Base-by-base conservation (phyloP, 495 filamentous ascomycete genomes). In the Neurospora sp. region DNA sequence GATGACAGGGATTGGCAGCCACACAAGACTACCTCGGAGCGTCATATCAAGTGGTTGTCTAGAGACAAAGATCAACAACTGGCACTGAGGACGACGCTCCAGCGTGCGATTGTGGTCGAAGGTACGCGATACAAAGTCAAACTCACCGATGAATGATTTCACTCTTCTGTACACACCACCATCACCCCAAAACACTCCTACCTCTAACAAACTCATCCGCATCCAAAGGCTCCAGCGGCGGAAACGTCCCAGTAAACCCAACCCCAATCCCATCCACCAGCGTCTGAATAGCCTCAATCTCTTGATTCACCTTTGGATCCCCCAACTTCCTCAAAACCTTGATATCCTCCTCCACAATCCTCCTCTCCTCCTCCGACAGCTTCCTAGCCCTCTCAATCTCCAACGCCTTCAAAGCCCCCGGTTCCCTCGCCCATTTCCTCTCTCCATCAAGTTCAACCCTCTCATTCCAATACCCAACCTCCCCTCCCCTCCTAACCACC, bases 281-380 rank as follows among this genome's bases (percentile, higher is more conserved):
- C 47, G n/a, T 70, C 72, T 79, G 75, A 20, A 82, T 80, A 20
- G 78, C 78, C 38, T 65, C 59, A 12, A 82, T 4, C 72, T 80
- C 71, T 35, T 0, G 53, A 27, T 80, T 75, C 10, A 82, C 76
- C 45, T 77, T 75, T 0, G 71, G 61, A 37, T 80, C 72, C 27
- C 71, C 40, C 70, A 80, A 47, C 44, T 44, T 65, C 61, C 72
- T 73, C 38, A 82, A 65, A 71, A 73, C 72, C 14, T 73, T 70
- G 1, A 82, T 39, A 74, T 79, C 79, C 40, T 35, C 39, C 71
- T 74, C 53, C 0, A 77, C 76, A 8, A 38, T 69, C 69, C 40
- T 53, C 68, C 12, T 70, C 71, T 83, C 81, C 4, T 70, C 73
- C 8, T 3, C 16, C 4, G 79, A 75, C 70, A 82, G 44, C 8